Evolutionary conservation across 1,139 yeast species (phyloP).

Genomic region (Suhomyces anneliseae): DNA sequence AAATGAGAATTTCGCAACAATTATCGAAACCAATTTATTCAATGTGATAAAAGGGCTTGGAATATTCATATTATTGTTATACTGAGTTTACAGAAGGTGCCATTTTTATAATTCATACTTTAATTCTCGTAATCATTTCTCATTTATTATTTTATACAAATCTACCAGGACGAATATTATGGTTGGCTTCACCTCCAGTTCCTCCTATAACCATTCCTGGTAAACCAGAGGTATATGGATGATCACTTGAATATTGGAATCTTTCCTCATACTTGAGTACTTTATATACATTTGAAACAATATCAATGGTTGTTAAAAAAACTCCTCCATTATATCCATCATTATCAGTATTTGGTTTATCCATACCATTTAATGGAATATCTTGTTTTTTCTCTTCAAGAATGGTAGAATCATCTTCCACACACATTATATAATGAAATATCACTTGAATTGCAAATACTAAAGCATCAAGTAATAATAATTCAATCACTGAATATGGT

Average conservation of each 20-base stretch:
- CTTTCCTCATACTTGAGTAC: conserved; percentile 21
- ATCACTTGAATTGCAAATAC: conserved; percentile 31
- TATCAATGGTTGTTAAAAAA: conserved; percentile 28
- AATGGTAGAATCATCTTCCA: conserved; percentile 32
- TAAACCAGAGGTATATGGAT: background rate
- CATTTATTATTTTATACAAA: too few species aligned
- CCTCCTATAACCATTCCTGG: background rate
- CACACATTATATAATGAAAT: conserved; percentile 35
- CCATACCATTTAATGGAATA: conserved; percentile 8
- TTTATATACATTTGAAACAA: conserved; percentile 17
- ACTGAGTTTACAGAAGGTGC: too few species aligned
- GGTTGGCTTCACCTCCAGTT: too few species aligned
- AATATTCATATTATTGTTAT: too few species aligned
- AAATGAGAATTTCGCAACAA: background rate
- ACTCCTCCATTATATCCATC: conserved; percentile 49
- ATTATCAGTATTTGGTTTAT: conserved; percentile 20
- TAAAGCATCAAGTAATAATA: conserved; percentile 29
- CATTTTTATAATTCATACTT: too few species aligned
- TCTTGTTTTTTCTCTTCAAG: conserved; percentile 16
- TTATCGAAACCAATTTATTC: too few species aligned
- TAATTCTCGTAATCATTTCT: too few species aligned
- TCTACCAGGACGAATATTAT: too few species aligned
- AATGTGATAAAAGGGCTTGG: too few species aligned
- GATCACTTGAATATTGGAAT: conserved; percentile 7
- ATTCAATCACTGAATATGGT: conserved; percentile 27